phyloP scores from a whole-genome alignment of 495 filamentous ascomycete species.

The Acidomyces sp. region DNA sequence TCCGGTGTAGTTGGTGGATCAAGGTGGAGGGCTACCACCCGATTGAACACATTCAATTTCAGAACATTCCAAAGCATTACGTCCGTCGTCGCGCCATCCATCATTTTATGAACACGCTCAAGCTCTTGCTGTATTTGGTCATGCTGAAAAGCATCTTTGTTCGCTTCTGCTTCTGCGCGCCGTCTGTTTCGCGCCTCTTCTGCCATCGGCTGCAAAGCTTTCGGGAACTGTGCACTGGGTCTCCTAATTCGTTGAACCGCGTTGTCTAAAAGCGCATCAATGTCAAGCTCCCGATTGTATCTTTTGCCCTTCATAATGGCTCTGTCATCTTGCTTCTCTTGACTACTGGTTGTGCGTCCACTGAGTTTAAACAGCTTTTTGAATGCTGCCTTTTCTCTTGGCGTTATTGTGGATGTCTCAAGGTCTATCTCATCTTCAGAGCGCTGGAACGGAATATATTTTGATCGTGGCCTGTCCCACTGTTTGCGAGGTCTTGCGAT shows the following conservation, averaged over 20 bases:
- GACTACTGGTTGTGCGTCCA: not conserved
- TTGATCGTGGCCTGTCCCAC: too few species aligned
- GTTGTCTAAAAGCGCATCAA: slow-evolving; percentile 8
- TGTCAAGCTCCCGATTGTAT: not conserved
- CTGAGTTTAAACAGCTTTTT: slow-evolving; percentile 44
- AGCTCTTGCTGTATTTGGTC: slow-evolving; percentile 11
- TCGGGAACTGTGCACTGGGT: slow-evolving; percentile 6
- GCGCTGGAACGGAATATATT: too few species aligned
- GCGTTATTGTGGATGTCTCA: slow-evolving; percentile 40
- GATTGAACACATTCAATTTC: slow-evolving; percentile 43
- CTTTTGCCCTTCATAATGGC: too few species aligned
- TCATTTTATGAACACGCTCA: slow-evolving; percentile 32
- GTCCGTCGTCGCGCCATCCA: slow-evolving; percentile 45
- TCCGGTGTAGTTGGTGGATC: slow-evolving; percentile 13
- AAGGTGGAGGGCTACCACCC: slow-evolving; percentile 18
- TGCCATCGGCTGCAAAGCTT: slow-evolving; percentile 12
- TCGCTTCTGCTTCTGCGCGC: not conserved
- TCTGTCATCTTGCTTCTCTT: not conserved
- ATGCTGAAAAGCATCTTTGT: not conserved
- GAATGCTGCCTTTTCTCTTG: slow-evolving; percentile 41
- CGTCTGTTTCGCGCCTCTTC: slow-evolving; percentile 5
- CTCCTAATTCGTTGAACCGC: not conserved
- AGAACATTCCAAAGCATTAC: slow-evolving; percentile 59
- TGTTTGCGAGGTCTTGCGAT: too few species aligned
- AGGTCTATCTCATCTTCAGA: slow-evolving; percentile 2